Evolutionary conservation across 1,284 basidiomycete genomes (phyloP).

Genomic region (Boletellus dicymbophilus): DNA sequence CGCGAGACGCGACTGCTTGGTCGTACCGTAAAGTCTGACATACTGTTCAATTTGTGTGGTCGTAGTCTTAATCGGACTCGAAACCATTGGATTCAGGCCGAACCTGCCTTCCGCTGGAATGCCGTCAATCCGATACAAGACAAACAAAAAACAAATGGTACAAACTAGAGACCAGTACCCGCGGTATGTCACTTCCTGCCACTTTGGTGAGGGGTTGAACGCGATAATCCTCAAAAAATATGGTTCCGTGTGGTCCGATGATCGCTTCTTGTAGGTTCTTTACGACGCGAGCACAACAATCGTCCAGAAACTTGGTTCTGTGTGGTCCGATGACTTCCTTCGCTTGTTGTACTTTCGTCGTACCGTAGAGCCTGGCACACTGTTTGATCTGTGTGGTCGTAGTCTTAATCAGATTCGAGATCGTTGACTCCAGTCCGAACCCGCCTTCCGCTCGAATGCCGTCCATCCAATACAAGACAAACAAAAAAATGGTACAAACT

Average conservation of each 20-base stretch:
- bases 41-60: not conserved
- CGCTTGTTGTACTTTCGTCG: not conserved
- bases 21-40: not conserved
- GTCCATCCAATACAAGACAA: not conserved
- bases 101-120: not conserved
- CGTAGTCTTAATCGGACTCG: not conserved
- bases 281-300: no score
- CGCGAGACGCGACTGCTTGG: not conserved
- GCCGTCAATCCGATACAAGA: not conserved
- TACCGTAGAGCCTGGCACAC: no score
- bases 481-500: not conserved
- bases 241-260: no score
- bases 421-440: not conserved
- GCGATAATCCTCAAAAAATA: not conserved
- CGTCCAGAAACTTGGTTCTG: not conserved
- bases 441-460: not conserved
- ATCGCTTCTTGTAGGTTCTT: no score
- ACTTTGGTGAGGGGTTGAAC: not conserved
- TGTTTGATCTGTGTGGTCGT: not conserved
- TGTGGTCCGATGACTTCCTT: not conserved
- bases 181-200: not conserved
- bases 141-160: not conserved
- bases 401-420: not conserved
- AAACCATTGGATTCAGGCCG: not conserved
- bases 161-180: not conserved